Evolutionary conservation across 768 basidiomycete species (phyloP).

Genomic region (Ephemerocybe angulata): DNA sequence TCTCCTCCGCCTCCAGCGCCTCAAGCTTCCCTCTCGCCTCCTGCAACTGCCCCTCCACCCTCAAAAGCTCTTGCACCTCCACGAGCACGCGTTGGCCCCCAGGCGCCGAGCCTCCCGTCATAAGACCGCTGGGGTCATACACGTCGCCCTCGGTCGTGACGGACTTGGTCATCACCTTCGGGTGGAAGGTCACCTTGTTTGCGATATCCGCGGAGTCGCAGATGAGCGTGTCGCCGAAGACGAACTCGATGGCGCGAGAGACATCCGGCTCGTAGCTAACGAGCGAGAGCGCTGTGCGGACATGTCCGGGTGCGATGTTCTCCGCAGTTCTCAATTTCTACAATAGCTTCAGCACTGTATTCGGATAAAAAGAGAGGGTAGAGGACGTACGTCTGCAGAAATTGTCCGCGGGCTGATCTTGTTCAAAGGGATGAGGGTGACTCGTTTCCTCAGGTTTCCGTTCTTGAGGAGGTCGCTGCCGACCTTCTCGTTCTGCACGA

Average conservation of each 20-base stretch:
- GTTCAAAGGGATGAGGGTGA: constrained; percentile 91
- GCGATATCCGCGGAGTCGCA: constrained; percentile 88
- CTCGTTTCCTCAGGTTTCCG: constrained; percentile 72
- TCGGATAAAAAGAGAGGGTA: neutral
- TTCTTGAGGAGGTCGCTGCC: constrained; percentile 82
- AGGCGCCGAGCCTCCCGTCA: constrained; percentile 88
- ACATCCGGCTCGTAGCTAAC: constrained; percentile 82
- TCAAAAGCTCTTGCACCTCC: constrained; percentile 78
- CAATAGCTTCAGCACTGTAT: neutral
- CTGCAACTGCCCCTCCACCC: constrained; percentile 56
- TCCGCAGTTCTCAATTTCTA: constrained; percentile 79
- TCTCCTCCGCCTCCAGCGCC: constrained; percentile 54
- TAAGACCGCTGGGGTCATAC: constrained; percentile 92
- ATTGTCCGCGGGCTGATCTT: constrained; percentile 72
- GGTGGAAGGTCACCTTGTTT: constrained; percentile 80
- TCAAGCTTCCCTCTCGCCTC: constrained; percentile 46
- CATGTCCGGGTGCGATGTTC: constrained; percentile 73
- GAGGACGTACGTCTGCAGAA: constrained; percentile 34
- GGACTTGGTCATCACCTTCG: constrained; percentile 64
- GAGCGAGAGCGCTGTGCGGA: constrained; percentile 82
- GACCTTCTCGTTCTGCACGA: constrained; percentile 86
- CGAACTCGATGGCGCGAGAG: constrained; percentile 84
- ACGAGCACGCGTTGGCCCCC: constrained; percentile 69
- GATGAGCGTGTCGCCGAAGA: constrained; percentile 90
- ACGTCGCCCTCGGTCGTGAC: constrained; percentile 95